A percentile compares a stretch with the other conserved stretches of the same genome.
These are phyloP conservation scores for Phytophthora multivora DNA, from an alignment of 352 stramenopile genomes.

Conservation along the genomic window DNA sequence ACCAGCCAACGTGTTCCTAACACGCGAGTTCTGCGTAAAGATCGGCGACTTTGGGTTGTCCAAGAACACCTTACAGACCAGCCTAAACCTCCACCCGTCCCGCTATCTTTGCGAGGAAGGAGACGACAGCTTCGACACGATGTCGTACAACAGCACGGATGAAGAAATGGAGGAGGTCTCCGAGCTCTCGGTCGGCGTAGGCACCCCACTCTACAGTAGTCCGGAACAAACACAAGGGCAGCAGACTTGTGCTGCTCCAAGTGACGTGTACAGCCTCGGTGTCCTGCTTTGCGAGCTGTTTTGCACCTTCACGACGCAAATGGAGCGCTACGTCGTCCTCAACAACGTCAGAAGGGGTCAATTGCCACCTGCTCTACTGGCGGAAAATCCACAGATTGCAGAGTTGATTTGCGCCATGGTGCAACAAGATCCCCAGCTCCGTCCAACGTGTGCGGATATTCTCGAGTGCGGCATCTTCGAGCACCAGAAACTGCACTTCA, in stretches of 20 bases:
- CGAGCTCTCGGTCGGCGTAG: constrained; percentile 71
- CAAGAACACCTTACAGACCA: constrained; percentile 69
- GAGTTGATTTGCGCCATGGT: constrained; percentile 59
- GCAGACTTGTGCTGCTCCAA: constrained; percentile 48
- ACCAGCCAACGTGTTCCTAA: constrained; percentile 84
- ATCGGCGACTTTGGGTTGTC: constrained; percentile 86
- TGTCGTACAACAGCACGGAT: constrained; percentile 27
- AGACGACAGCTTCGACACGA: constrained; percentile 26
- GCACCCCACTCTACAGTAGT: constrained; percentile 77
- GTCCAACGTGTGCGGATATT: constrained; percentile 58
- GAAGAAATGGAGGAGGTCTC: constrained; percentile 34
- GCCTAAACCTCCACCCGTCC: constrained; percentile 55
- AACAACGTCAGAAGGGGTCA: constrained; percentile 46
- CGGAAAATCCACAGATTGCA: constrained; percentile 49
- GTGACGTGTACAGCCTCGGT: constrained; percentile 78
- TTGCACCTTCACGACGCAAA: constrained; percentile 75
- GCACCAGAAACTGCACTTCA: constrained; percentile 29
- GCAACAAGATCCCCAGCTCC: constrained; percentile 38
- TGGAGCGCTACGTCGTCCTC: constrained; percentile 74
- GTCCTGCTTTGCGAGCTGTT: constrained; percentile 80
- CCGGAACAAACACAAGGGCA: constrained; percentile 64
- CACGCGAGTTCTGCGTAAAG: constrained; percentile 72
- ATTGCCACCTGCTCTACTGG: constrained; percentile 38
- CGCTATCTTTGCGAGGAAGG: constrained; percentile 57
- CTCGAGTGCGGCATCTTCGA: constrained; percentile 33